Base-by-base conservation (phyloP, 305 asterid species). In the Fraxinus velutina region DNA sequence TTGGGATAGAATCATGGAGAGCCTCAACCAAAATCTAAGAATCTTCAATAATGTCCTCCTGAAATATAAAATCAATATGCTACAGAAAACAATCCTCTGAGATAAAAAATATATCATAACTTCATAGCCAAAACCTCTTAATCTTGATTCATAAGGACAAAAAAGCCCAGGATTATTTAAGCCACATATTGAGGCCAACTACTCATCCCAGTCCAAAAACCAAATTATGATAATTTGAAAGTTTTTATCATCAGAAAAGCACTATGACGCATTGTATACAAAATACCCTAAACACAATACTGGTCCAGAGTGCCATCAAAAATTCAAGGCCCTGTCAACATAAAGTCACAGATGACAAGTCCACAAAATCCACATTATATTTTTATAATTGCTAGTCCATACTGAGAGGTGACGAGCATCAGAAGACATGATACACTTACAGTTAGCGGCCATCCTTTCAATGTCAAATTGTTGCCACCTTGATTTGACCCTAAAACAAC, bases 401-500 rank as follows among this genome's bases (percentile, higher is more conserved):
- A 64, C 13, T 13, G 30, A 37, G 70, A 72, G 76, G 57, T 24
- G 72, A 13, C 68, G 74, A 83, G 29, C 66, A 27, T 36, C 17
- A 50, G 73, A 24, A 62, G 52, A 66, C 22, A 32, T 83, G 33
- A 83, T 73, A 75, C 72, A 90, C 91, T 86, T 80, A 90, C 90
- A 66, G 99, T 94, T 78, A 94, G 89, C 37, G 99, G 99, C 99
- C 99, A 96, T 83, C 99, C 99, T 88, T 92, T 96, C 95, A 96
- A 79, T 57, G 99, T 96, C 92, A 96, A 87, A 84, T 91, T 96
- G 94, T 91, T 92, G 82, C 97, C 94, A 80, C 94, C 95, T 88
- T 92, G 98, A 91, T 93, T 94, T 85, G 99, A 90, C 71, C 99
- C 99, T 96, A 82, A 68, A 79, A 88, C 87, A 88, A 17, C 75